Conservation (phyloP, 1,284 basidiomycete species). For the Tilletia caries region DNA sequence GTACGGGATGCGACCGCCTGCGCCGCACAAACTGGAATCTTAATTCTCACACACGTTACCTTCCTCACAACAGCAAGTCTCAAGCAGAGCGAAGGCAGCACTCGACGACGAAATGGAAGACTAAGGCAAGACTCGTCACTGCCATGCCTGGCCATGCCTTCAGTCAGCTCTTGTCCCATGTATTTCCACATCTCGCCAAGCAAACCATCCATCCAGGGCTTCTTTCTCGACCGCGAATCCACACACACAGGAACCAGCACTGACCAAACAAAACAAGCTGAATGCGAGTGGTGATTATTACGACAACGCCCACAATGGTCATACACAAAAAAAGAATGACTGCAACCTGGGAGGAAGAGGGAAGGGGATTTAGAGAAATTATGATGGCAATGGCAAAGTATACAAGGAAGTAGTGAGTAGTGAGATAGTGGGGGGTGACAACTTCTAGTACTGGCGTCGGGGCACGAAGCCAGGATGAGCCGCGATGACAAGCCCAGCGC, state of each 20-base stretch:
- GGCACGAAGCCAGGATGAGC: no score
- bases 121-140: conserved; percentile 31
- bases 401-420: neutral
- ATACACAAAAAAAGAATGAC: neutral
- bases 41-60: no score
- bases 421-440: neutral
- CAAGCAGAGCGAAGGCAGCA: conserved; percentile 80
- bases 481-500: no score
- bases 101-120: conserved; percentile 80
- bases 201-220: neutral
- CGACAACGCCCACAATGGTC: no score
- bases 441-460: neutral
- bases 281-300: no score
- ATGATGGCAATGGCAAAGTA: neutral
- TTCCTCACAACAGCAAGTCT: conserved; percentile 71
- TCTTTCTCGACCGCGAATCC: no score
- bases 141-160: neutral
- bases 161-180: neutral
- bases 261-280: no score
- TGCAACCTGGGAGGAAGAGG: neutral
- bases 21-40: no score
- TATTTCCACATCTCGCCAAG: neutral
- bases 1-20: no score
- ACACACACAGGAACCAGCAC: no score
- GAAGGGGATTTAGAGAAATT: neutral